Conservation (phyloP, 768 basidiomycete species). For the Obba rivulosa region DNA sequence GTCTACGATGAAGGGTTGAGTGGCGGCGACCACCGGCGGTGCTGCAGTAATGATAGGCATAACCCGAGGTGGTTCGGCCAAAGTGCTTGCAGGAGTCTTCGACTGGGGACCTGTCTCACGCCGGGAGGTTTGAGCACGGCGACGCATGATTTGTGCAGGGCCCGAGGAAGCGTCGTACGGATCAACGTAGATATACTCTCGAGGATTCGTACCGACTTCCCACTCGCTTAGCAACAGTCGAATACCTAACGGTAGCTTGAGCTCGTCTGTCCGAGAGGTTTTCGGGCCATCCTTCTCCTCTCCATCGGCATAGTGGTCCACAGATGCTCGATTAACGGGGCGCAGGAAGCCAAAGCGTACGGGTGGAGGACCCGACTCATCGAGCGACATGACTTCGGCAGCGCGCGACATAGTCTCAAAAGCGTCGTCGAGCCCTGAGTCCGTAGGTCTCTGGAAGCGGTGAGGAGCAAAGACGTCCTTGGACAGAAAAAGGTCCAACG, state of each 20-base stretch:
- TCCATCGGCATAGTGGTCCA: slow-evolving; percentile 22
- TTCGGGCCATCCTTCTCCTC: neutral
- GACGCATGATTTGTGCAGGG: neutral
- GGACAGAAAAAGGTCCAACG: slow-evolving; percentile 59
- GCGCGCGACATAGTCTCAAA: slow-evolving; percentile 57
- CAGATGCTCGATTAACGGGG: slow-evolving; percentile 33
- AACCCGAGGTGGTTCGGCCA: slow-evolving; percentile 35
- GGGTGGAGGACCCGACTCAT: slow-evolving; percentile 44
- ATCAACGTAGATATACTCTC: slow-evolving; percentile 47
- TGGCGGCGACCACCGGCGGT: slow-evolving; percentile 13
- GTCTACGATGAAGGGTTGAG: slow-evolving; percentile 8
- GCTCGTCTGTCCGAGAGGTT: neutral
- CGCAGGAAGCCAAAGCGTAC: slow-evolving; percentile 58
- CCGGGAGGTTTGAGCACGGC: neutral
- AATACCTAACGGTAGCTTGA: slow-evolving; percentile 39
- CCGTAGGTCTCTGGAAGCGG: slow-evolving; percentile 28
- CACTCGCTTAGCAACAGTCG: slow-evolving; percentile 65
- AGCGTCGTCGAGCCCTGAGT: slow-evolving; percentile 24
- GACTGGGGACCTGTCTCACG: neutral
- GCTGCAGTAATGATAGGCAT: slow-evolving; percentile 21
- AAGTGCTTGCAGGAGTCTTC: neutral
- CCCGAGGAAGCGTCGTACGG: slow-evolving; percentile 36
- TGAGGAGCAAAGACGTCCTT: slow-evolving; percentile 49
- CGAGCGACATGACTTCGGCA: slow-evolving; percentile 41
- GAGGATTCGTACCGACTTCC: slow-evolving; percentile 50